These are phyloP conservation scores for Metschnikowia similis DNA, from an alignment of 805 yeast species.

Conservation along the genomic window DNA sequence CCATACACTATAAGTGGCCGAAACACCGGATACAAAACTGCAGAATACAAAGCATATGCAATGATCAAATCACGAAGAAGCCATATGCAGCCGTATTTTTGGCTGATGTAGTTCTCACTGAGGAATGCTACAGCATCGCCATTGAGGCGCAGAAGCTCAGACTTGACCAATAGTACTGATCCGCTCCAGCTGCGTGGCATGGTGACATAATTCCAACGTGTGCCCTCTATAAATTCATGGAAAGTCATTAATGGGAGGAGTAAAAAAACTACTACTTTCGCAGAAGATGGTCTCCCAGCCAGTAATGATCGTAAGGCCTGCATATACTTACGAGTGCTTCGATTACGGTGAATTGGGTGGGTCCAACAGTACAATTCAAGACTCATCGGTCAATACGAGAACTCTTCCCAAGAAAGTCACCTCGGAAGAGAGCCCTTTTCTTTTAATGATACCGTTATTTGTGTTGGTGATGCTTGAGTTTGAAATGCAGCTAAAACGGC, in stretches of 20 bases:
- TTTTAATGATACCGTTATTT: background rate
- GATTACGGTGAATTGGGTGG: background rate
- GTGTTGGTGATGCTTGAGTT: background rate
- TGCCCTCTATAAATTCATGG: background rate
- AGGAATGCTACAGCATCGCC: background rate
- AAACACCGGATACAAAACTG: constrained; percentile 7
- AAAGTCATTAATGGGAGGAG: background rate
- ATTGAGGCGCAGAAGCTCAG: background rate
- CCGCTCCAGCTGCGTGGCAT: background rate
- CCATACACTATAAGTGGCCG: constrained; percentile 12
- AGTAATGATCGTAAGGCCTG: background rate
- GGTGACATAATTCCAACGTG: background rate
- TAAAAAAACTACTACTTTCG: background rate
- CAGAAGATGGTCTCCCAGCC: background rate
- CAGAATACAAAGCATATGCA: constrained; percentile 12
- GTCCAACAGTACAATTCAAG: background rate
- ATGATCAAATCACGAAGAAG: constrained; percentile 22
- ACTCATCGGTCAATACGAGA: background rate
- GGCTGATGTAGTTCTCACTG: background rate
- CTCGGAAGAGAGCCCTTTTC: background rate
- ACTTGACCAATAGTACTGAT: background rate
- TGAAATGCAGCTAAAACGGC: constrained; percentile 19
- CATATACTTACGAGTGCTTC: background rate
- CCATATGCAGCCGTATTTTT: constrained; percentile 9
- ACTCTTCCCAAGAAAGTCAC: no score